These are phyloP conservation scores for Fusarium xyrophilum DNA, from an alignment of 2,329 filamentous ascomycete species.

Conservation along the genomic window DNA sequence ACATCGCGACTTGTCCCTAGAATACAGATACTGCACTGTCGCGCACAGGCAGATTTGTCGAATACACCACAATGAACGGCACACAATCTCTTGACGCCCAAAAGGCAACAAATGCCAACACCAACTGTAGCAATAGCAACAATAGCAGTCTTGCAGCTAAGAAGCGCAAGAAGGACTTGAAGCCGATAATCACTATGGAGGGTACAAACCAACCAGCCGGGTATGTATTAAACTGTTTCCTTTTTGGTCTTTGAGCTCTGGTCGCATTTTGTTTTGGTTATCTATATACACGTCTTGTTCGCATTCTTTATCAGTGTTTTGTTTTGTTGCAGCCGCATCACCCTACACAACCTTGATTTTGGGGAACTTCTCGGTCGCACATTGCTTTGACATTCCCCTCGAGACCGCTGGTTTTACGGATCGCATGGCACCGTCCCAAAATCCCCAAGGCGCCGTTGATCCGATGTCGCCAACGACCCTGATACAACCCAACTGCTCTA, in stretches of 20 bases:
- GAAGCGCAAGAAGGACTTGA: slow-evolving; percentile 79
- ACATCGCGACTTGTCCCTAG: background rate
- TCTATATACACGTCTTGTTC: background rate
- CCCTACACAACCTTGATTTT: background rate
- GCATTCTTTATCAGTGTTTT: background rate
- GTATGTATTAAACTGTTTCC: slow-evolving; percentile 44
- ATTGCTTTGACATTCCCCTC: background rate
- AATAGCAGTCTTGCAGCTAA: slow-evolving; percentile 53
- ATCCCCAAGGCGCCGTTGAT: background rate
- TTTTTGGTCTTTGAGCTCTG: slow-evolving; percentile 1
- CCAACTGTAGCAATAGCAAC: slow-evolving; percentile 43
- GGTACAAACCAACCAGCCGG: slow-evolving; percentile 48
- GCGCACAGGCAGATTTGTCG: slow-evolving; percentile 14
- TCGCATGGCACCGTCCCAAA: background rate
- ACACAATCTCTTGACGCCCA: slow-evolving; percentile 44
- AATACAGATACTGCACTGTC: background rate
- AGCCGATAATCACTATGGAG: slow-evolving; percentile 79
- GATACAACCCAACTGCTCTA: slow-evolving; percentile 3
- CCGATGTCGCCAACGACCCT: slow-evolving; percentile 1
- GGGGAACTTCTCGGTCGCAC: background rate
- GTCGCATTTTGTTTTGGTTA: background rate
- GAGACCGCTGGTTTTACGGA: background rate
- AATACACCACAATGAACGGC: slow-evolving; percentile 36
- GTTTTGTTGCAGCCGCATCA: background rate
- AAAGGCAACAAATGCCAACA: slow-evolving; percentile 39